phyloP scores from a whole-genome alignment of 2,329 filamentous ascomycete genomes.

The Talaromyces sp. region DNA sequence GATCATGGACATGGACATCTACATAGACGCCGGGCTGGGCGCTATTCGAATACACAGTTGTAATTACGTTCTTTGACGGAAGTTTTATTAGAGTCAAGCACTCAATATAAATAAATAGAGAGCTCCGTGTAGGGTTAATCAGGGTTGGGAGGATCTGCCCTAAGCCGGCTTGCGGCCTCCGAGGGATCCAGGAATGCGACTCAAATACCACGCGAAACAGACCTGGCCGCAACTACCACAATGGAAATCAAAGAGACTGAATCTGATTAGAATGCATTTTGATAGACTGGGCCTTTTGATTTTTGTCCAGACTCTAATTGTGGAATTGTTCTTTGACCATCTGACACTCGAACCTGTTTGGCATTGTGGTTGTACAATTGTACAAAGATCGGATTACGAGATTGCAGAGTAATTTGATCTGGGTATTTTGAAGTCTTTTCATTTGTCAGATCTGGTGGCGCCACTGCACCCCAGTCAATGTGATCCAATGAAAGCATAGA shows the following conservation, averaged over 20 bases:
- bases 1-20: background rate
- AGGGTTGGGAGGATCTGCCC: background rate
- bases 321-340: background rate
- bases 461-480: background rate
- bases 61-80: background rate
- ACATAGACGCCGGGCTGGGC: background rate
- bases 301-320: background rate
- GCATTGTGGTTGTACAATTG: background rate
- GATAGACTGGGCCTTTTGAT: too few species aligned
- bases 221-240: background rate
- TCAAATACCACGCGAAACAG: background rate
- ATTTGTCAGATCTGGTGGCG: background rate
- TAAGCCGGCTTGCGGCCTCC: conserved; percentile 14
- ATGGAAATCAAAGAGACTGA: background rate
- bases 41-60: too few species aligned
- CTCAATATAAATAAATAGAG: background rate
- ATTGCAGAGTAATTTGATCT: background rate
- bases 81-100: background rate
- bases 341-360: background rate
- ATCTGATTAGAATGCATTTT: too few species aligned
- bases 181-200: conserved; percentile 11
- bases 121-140: background rate
- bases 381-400: background rate
- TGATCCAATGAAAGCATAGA: background rate
- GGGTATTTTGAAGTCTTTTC: background rate